Conservation (phyloP, 495 filamentous ascomycete species). For the Podospora tetraspora region DNA sequence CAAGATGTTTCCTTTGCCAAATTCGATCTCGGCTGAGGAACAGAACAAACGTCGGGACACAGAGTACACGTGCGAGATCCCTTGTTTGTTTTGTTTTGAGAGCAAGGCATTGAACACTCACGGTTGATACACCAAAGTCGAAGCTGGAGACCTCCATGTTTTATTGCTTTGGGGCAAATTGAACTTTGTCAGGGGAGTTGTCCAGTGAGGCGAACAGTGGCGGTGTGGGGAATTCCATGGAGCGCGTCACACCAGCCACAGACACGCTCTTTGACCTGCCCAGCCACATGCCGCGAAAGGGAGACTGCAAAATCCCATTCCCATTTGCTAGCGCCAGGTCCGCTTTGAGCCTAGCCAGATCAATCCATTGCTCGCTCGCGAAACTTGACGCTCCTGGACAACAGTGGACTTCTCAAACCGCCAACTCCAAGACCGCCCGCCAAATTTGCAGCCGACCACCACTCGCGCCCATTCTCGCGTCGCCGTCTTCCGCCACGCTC, state of each 20-base stretch:
- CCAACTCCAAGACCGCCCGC: conserved; percentile 20
- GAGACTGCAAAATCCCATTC: conserved; percentile 2
- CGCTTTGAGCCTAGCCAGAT: conserved; percentile 27
- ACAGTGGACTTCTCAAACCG: conserved; percentile 21
- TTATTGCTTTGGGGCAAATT: too few relatives aligned
- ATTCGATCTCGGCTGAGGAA: not conserved
- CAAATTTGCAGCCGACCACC: conserved; percentile 11
- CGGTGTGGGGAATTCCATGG: not conserved
- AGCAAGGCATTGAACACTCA: too few relatives aligned
- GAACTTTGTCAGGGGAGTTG: too few relatives aligned
- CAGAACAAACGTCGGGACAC: too few relatives aligned
- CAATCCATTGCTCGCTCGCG: conserved; percentile 23
- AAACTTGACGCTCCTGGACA: conserved; percentile 21
- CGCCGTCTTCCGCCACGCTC: conserved; percentile 4
- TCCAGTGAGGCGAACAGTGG: too few relatives aligned
- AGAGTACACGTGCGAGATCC: too few relatives aligned
- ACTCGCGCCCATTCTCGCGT: conserved; percentile 9
- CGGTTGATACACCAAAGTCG: too few relatives aligned
- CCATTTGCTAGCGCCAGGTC: not conserved
- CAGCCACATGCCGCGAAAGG: conserved; percentile 14
- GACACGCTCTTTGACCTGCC: conserved; percentile 11
- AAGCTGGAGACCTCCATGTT: too few relatives aligned
- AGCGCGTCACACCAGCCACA: not conserved
- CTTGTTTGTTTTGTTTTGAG: too few relatives aligned
- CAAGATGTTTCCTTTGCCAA: not conserved